phyloP scores from a whole-genome alignment of 768 basidiomycete species.

The Mycena olivaceomarginata region DNA sequence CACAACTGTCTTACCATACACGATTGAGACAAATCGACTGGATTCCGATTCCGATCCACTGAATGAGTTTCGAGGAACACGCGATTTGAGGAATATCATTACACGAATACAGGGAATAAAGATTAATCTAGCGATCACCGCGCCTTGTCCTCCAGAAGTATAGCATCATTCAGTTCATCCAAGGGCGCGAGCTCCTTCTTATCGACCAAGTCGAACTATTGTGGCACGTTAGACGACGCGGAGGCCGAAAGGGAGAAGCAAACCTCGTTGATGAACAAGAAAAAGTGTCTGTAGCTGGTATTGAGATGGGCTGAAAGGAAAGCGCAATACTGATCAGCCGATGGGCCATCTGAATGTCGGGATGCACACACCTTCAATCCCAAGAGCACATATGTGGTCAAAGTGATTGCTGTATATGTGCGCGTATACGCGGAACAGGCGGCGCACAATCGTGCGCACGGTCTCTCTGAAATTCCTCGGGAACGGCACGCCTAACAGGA shows the following conservation, averaged over 20 bases:
- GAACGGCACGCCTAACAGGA: constrained; percentile 87
- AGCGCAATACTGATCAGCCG: constrained; percentile 14
- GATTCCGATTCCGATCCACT: background rate
- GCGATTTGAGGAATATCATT: background rate
- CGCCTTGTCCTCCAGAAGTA: constrained; percentile 74
- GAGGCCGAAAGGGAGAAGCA: constrained; percentile 42
- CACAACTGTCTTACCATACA: constrained; percentile 41
- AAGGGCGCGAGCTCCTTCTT: constrained; percentile 97
- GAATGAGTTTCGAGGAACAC: no score
- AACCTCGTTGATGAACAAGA: constrained; percentile 97
- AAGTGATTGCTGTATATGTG: constrained; percentile 99
- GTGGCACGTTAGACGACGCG: constrained; percentile 31
- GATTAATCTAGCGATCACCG: constrained; percentile 52
- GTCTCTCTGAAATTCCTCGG: constrained; percentile 93
- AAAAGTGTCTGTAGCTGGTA: constrained; percentile 98
- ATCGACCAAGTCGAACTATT: constrained; percentile 94
- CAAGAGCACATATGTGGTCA: constrained; percentile 98
- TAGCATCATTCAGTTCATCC: constrained; percentile 96
- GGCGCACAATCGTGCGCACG: constrained; percentile 92
- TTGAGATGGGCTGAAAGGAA: constrained; percentile 90
- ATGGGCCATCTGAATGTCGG: background rate
- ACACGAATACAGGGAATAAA: constrained; percentile 29
- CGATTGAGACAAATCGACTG: constrained; percentile 24
- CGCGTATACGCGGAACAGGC: constrained; percentile 97
- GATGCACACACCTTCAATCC: constrained; percentile 89